Evolutionary conservation across 148 eudicot species (phyloP).

Genomic region (Chenopodium album): DNA sequence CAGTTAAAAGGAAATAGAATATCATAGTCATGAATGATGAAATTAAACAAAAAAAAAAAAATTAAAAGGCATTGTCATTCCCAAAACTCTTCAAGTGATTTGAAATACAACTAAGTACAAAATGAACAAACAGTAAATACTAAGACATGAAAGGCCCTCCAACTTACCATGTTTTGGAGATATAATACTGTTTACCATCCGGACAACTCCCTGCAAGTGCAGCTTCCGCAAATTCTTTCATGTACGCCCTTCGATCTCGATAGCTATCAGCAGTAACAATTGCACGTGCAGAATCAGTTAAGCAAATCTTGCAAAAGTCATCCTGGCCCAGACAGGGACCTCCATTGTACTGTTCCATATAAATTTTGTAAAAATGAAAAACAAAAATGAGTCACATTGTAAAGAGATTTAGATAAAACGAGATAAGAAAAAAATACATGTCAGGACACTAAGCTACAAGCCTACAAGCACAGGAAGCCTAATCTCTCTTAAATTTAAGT

Average conservation of each 20-base stretch:
- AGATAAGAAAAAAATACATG: background rate
- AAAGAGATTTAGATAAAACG: background rate
- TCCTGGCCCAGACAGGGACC: slow-evolving; percentile 72
- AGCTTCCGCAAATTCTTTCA: slow-evolving; percentile 88
- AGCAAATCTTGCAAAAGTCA: slow-evolving; percentile 68
- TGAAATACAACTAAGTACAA: background rate
- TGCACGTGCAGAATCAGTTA: slow-evolving; percentile 53
- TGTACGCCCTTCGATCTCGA: slow-evolving; percentile 64
- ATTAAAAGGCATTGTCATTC: background rate
- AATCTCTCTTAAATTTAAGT: background rate
- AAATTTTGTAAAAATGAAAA: slow-evolving; percentile 1
- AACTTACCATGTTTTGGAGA: slow-evolving; percentile 83
- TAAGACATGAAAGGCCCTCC: background rate
- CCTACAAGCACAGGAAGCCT: background rate
- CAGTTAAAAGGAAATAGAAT: background rate
- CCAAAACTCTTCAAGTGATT: background rate
- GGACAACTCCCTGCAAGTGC: slow-evolving; percentile 66
- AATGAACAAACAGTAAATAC: background rate
- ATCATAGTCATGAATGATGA: background rate
- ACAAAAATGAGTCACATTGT: background rate
- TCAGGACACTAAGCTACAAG: background rate
- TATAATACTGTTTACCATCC: slow-evolving; percentile 67
- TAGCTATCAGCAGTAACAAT: slow-evolving; percentile 77
- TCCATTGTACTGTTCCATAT: slow-evolving; percentile 57
- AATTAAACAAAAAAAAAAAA: background rate